phyloP scores from a whole-genome alignment of 1,284 basidiomycete species.

The Cutaneotrichosporon sp. region DNA sequence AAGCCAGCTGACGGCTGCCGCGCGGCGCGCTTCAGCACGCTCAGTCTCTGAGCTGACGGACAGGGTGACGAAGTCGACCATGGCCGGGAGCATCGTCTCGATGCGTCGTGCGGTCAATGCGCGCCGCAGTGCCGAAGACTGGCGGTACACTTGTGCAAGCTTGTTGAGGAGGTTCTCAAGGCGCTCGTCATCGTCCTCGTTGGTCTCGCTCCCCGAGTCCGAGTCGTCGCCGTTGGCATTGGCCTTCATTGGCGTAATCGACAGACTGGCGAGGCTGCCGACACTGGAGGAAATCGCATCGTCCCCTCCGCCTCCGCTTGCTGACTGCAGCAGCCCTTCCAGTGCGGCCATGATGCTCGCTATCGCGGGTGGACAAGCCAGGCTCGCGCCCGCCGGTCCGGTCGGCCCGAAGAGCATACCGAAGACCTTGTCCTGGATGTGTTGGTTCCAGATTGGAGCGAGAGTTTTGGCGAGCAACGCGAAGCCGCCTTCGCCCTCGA shows the following conservation, averaged over 20 bases:
- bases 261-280: conserved; percentile 2
- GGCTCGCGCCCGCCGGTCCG: conserved; percentile 11
- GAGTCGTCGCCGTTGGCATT: not conserved
- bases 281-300: not conserved
- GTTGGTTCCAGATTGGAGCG: conserved; percentile 32
- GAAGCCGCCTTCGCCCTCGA: conserved; percentile 46
- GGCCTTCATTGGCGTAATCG: not conserved
- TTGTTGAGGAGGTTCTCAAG: conserved; percentile 32
- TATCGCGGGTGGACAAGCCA: conserved; percentile 31
- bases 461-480: conserved; percentile 38
- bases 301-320: conserved; percentile 16
- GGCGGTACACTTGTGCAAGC: conserved; percentile 28
- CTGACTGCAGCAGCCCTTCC: conserved; percentile 33
- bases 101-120: conserved; percentile 33
- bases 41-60: conserved; percentile 26
- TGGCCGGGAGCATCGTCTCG: conserved; percentile 39
- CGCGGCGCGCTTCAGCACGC: conserved; percentile 21
- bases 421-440: conserved; percentile 35
- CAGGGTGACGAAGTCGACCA: conserved; percentile 45
- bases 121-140: conserved; percentile 32
- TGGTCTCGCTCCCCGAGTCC: not conserved
- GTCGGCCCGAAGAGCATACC: conserved; percentile 25
- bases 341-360: conserved; percentile 34
- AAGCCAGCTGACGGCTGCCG: conserved; percentile 28
- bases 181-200: conserved; percentile 17